Evolutionary conservation across 2,329 filamentous ascomycete species (phyloP), one percentile per base, ranked within the genome.

Genomic region (Phialophora expanda): DNA sequence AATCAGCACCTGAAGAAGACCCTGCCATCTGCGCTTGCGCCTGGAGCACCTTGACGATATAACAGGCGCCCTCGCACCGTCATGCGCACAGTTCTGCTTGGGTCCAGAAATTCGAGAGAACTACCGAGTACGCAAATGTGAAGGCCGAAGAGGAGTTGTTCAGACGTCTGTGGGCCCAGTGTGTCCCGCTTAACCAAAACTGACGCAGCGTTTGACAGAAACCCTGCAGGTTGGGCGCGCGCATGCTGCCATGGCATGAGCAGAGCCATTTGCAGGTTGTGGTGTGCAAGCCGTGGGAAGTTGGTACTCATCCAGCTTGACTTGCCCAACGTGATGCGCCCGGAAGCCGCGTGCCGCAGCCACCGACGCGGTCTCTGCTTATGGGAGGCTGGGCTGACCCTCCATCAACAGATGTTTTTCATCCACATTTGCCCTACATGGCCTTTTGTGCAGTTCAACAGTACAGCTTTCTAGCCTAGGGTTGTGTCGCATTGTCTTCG

Each of bases 341-440:
- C 53, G 53, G 32, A 58, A 53, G 50, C 51, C 26, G 41, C 34
- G 20, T 56, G 50, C 56, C 61, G 56, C 48, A 54, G 61, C 30
- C 41, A 22, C 57, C 57, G 53, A 61, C 50, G 7, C 11, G 22
- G 51, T 51, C 30, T 53, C 41, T 3, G 34, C 53, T 51, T 67
- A 63, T 64, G 30, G 51, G 32, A 48, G 30, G 34, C 46, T 20
- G 8, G 2, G 32, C 46, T 38, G 22, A 62, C 61, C 56, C 63
- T 61, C 63, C 63, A 58, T 58, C 20, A 65, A 32, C 32, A 34
- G 56, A 41, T 30, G 30, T 24, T 26, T 55, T 59, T 34, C 46
- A 57, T 65, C 62, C 62, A 22, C 51, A 26, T 54, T 56, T 46
- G 24, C 44, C 53, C 56, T 58, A 32, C 22, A 7, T 8, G 6